Evolutionary conservation across 345 rosid species (phyloP), one percentile per base, ranked within the genome.

Genomic region (Boechera stricta): DNA sequence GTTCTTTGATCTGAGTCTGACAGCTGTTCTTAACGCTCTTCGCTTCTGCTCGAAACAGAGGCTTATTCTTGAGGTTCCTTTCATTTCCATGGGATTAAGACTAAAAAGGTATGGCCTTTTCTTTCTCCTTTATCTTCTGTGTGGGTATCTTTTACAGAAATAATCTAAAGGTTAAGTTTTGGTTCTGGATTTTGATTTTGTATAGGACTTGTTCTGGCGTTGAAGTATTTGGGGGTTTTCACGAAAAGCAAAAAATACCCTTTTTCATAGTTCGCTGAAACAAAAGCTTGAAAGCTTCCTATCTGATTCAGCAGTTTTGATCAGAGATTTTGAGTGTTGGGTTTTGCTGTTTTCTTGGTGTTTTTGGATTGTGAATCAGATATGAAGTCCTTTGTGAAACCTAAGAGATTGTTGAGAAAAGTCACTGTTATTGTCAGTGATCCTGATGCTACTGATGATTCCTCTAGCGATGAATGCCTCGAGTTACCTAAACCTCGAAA

Each of bases 11-110:
- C 67, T 75, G 48, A 54, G 52, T 69, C 67, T 77, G 53, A 57
- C 73, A 41, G 5, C 69, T 73, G 49, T 55, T 56, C 67, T 57
- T 77, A 80, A 71, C 74, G 56, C 82, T 84, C 87, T 83, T 67
- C 81, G 87, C 88, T 86, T 91, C 93, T 84, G 83, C 71, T 36
- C 44, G 41, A 73, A 75, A 82, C 92, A 81, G 91, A 80, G 91
- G 52, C 78, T 77, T 76, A 73, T 72, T 68, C 90, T 85, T 66
- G 83, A 79, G 76, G 80, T 67, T 29, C 78, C 82, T 18, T 64
- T 85, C 64, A 75, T 82, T 88, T 95, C 98, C 91, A 95, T 95
- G 98, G 93, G 89, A 86, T 91, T 92, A 89, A 84, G 87, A 42
- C 81, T 90, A 16, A 87, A 77, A 80, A 87, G 93, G 99, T 88